These are phyloP conservation scores for Singerocomus rubriflavus DNA, from an alignment of 1,284 basidiomycete species.

Conservation along the genomic window DNA sequence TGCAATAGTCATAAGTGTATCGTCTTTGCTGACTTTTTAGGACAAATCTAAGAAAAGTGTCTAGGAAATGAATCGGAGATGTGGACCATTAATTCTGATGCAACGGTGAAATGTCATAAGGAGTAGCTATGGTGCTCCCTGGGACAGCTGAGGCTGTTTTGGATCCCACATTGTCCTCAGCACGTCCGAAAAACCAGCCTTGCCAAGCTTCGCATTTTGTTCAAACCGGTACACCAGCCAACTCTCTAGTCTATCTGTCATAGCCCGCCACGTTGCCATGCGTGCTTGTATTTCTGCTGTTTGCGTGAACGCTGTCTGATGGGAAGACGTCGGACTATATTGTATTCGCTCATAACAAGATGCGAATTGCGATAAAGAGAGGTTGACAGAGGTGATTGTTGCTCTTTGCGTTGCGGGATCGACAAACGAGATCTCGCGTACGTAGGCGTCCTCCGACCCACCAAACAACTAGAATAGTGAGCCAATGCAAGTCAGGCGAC, in stretches of 20 bases:
- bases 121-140: slow-evolving; percentile 19
- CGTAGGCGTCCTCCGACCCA: slow-evolving; percentile 89
- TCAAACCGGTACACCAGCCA: slow-evolving; percentile 85
- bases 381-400: slow-evolving; percentile 85
- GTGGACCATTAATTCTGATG: slow-evolving; percentile 1
- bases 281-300: slow-evolving; percentile 85
- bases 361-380: slow-evolving; percentile 86
- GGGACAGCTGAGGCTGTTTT: slow-evolving; percentile 38
- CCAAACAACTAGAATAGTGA: slow-evolving; percentile 65
- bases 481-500: slow-evolving; percentile 7
- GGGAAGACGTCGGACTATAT: slow-evolving; percentile 67
- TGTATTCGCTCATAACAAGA: slow-evolving; percentile 88
- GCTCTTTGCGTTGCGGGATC: slow-evolving; percentile 78
- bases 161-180: slow-evolving; percentile 70
- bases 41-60: slow-evolving; percentile 22
- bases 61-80: slow-evolving; percentile 19
- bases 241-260: slow-evolving; percentile 77
- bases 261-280: slow-evolving; percentile 71
- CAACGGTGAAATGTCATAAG: background rate
- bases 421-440: slow-evolving; percentile 90
- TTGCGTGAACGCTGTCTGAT: slow-evolving; percentile 69
- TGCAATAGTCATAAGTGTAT: slow-evolving; percentile 31
- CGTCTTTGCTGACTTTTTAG: slow-evolving; percentile 23
- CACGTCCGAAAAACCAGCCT: slow-evolving; percentile 85
- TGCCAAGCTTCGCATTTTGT: slow-evolving; percentile 83